Base-by-base conservation (phyloP, 495 filamentous ascomycete species). In the Neurospora discreta region DNA sequence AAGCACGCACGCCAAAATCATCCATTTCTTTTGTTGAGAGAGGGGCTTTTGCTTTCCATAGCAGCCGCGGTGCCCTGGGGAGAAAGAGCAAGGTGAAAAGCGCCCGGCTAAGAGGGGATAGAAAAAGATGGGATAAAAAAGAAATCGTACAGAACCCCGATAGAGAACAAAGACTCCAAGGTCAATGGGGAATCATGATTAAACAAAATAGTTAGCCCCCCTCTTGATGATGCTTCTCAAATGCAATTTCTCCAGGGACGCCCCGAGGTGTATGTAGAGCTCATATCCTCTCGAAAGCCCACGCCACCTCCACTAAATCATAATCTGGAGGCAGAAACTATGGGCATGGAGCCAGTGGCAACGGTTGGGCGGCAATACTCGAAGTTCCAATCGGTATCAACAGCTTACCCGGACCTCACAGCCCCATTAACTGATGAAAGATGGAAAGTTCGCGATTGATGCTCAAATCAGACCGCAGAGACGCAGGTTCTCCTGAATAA, bases 401-500 rank as follows among this genome's bases (percentile, higher is more conserved):
- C 33, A 41, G 44, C 46, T 40, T 67, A 23, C 39, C 13, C n/a
- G 38, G 6, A 69, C 30, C 30, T 7, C 39, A 16, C 39, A 39
- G 60, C 38, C 5, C 38, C 8, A 23, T 41, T 46, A 26, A n/a
- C 26, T 30, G 33, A n/a, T 39, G 41, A 71, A 39, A 39, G 38
- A 26, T 30, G 18, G 39, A 40, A 40, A 38, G 69, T 26, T 11
- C 16, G 39, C 9, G 69, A n/a, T 44, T 40, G 20, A 42, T n/a
- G 69, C 81, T 84, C 91, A 99, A 87, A 99, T 98, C 81, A 99
- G 88, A 88, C 95, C 95, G 83, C 95, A 98, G 77, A 96, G 87
- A 81, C 96, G 92, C 73, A 99, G 90, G 86, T 99, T 99, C 84
- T 98, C 96, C 89, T 99, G 95, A 81, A 99, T 99, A 84, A 99